Percentiles rank a stretch among this genome's conserved stretches.
phyloP scores from a whole-genome alignment of 2,329 filamentous ascomycete genomes.

The Pezicula rhizophila region DNA sequence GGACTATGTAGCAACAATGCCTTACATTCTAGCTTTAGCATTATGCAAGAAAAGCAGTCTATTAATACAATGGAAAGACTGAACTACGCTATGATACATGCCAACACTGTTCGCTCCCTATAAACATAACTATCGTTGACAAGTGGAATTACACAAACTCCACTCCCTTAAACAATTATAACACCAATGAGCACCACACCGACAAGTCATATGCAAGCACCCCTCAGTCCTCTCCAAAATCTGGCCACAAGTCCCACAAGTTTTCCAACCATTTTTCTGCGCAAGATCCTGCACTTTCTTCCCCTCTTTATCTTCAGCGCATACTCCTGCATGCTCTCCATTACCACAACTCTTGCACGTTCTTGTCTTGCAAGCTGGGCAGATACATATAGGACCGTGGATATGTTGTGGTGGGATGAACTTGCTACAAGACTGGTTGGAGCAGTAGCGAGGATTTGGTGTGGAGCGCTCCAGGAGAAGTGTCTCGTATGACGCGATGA shows the following conservation, averaged over 20 bases:
- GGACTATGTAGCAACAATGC: too few species aligned
- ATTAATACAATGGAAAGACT: too few species aligned
- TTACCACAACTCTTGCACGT: constrained; percentile 21
- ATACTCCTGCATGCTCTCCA: constrained; percentile 20
- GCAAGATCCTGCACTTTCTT: constrained; percentile 16
- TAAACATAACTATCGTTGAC: background rate
- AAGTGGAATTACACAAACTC: constrained; percentile 13
- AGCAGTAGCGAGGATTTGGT: constrained; percentile 23
- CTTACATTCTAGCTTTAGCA: too few species aligned
- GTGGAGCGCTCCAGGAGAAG: constrained; percentile 5
- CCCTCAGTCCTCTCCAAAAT: constrained; percentile 22
- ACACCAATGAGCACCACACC: constrained; percentile 22
- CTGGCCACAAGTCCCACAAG: constrained; percentile 19
- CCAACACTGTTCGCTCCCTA: too few species aligned
- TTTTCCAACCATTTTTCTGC: constrained; percentile 20
- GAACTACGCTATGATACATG: too few species aligned
- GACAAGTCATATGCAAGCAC: constrained; percentile 27
- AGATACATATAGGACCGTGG: constrained; percentile 16
- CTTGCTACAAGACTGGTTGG: constrained; percentile 12
- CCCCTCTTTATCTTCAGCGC: constrained; percentile 20
- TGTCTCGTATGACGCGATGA: too few species aligned
- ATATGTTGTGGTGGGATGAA: constrained; percentile 22
- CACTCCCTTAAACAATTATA: constrained; percentile 21
- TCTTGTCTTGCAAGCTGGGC: constrained; percentile 10
- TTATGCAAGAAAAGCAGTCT: too few species aligned